Conservation (phyloP, 805 yeast species). For the Grigorovia jiainica region DNA sequence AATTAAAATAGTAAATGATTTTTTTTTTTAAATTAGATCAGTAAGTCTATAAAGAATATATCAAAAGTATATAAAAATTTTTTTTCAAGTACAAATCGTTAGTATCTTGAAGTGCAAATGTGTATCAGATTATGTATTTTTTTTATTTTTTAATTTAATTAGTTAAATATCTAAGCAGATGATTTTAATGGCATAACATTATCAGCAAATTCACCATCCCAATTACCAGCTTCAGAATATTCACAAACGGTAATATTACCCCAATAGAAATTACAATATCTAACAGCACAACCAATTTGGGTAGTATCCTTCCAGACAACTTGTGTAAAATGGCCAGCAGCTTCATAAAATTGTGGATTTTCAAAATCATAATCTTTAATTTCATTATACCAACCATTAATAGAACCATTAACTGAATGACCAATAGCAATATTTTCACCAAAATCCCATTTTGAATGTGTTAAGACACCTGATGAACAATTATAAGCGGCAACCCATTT, state of each 20-base stretch:
- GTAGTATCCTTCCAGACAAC: slow-evolving; percentile 57
- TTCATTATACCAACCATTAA: slow-evolving; percentile 70
- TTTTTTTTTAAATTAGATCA: no score
- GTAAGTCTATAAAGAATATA: no score
- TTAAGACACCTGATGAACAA: slow-evolving; percentile 48
- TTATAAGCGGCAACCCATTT: slow-evolving; percentile 40
- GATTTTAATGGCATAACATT: slow-evolving; percentile 21
- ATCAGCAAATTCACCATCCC: slow-evolving; percentile 40
- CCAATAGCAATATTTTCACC: slow-evolving; percentile 79
- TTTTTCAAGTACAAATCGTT: no score
- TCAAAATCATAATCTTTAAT: slow-evolving; percentile 45
- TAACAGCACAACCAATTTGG: slow-evolving; percentile 61
- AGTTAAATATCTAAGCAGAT: no score
- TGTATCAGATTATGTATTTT: no score
- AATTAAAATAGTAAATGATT: no score
- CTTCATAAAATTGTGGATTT: slow-evolving; percentile 37
- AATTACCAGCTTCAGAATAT: slow-evolving; percentile 68
- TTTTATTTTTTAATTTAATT: no score
- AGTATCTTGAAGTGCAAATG: no score
- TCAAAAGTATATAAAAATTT: no score
- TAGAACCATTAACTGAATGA: slow-evolving; percentile 33
- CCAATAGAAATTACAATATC: slow-evolving; percentile 44
- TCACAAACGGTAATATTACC: slow-evolving; percentile 64
- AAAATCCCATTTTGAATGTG: slow-evolving; percentile 46
- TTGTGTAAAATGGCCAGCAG: slow-evolving; percentile 65